Percentiles rank a stretch among this genome's conserved stretches.
Evolutionary conservation across 441 rosid genomes (phyloP).

Genomic region (Melastoma candidum): DNA sequence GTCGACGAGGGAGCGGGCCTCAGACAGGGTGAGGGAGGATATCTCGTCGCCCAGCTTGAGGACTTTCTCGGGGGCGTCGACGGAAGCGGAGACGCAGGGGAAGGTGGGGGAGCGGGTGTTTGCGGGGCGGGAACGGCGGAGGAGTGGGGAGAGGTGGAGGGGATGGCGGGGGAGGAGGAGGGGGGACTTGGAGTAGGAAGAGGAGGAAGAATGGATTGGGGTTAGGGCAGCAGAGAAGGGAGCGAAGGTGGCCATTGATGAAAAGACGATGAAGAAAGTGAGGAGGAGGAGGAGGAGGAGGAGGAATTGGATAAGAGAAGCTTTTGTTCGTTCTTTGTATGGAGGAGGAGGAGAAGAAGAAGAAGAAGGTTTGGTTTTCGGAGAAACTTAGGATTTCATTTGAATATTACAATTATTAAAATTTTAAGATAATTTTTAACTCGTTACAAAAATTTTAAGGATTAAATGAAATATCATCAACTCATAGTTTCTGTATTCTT

Average conservation of each 20-base stretch:
- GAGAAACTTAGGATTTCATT: too few relatives aligned
- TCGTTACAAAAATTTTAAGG: too few relatives aligned
- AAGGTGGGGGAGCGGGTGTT: slow-evolving; percentile 29
- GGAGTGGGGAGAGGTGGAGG: slow-evolving; percentile 15
- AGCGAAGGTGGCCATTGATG: too few relatives aligned
- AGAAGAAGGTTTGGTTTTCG: too few relatives aligned
- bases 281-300: slow-evolving; percentile 4
- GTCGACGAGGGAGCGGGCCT: slow-evolving; percentile 68
- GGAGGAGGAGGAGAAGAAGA: too few relatives aligned
- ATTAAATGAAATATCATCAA: too few relatives aligned
- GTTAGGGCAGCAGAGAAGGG: not conserved
- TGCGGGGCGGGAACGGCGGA: slow-evolving; percentile 7
- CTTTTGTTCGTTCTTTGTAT: too few relatives aligned
- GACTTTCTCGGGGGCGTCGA: slow-evolving; percentile 64
- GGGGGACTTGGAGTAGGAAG: slow-evolving; percentile 7
- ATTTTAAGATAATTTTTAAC: too few relatives aligned
- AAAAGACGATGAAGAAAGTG: too few relatives aligned
- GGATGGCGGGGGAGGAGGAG: slow-evolving; percentile 5
- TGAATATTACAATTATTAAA: too few relatives aligned
- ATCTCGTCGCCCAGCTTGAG: slow-evolving; percentile 59
- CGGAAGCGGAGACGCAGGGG: slow-evolving; percentile 49
- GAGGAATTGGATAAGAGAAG: slow-evolving; percentile 1
- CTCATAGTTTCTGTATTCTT: too few relatives aligned
- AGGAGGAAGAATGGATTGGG: slow-evolving; percentile 13
- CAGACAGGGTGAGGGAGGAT: slow-evolving; percentile 63